Conservation (phyloP, 2,329 filamentous ascomycete genomes). For the Penicillium aurantiogriseum region DNA sequence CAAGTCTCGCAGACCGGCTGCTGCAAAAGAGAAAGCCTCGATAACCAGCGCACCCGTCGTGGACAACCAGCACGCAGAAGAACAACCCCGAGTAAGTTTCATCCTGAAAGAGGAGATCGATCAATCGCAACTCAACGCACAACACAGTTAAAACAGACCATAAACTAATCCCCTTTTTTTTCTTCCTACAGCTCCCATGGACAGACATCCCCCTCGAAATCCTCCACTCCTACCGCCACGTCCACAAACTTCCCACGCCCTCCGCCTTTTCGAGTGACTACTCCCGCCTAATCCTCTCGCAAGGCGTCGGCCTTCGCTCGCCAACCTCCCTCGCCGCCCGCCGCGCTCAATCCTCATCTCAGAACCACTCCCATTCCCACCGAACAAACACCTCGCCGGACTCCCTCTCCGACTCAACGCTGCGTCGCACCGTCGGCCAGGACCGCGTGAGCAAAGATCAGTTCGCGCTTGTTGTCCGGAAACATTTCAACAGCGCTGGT, state of each 20-base stretch:
- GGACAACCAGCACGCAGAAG: conserved; percentile 3
- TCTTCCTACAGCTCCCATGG: conserved; percentile 41
- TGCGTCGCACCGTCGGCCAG: conserved; percentile 35
- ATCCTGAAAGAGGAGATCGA: not conserved
- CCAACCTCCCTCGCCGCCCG: conserved; percentile 46
- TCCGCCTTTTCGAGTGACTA: conserved; percentile 46
- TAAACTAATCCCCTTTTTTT: not conserved
- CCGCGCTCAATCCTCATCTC: conserved; percentile 23
- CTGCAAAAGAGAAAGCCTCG: conserved; percentile 28
- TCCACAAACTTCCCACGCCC: conserved; percentile 47
- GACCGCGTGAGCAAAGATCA: conserved; percentile 44
- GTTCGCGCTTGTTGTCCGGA: conserved; percentile 45
- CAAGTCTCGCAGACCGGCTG: conserved; percentile 35
- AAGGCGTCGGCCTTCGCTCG: conserved; percentile 45
- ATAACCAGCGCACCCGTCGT: conserved; percentile 32
- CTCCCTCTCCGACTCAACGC: conserved; percentile 11
- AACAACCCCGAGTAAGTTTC: conserved; percentile 34
- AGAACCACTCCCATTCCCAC: conserved; percentile 12
- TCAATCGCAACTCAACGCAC: not conserved
- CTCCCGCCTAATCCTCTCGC: conserved; percentile 48
- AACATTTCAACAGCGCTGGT: conserved; percentile 49
- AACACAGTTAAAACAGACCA: not conserved
- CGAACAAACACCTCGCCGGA: conserved; percentile 8
- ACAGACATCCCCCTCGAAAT: conserved; percentile 43
- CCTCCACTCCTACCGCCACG: conserved; percentile 50